Base-by-base conservation (phyloP, 2,329 filamentous ascomycete genomes). In the Apiospora arundinis region DNA sequence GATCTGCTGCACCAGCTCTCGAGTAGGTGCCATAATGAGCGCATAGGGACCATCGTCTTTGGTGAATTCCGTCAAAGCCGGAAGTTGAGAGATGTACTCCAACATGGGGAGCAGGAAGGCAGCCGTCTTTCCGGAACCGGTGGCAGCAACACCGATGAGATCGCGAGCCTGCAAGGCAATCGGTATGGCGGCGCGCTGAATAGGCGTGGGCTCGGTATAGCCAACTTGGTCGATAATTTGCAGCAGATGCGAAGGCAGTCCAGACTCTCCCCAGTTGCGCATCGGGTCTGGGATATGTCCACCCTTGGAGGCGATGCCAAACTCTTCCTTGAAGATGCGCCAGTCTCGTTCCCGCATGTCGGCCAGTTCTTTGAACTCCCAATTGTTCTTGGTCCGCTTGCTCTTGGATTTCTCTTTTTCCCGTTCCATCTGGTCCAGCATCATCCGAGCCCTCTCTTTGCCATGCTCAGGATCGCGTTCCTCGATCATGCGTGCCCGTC, bases 321-420 rank as follows among this genome's bases (percentile, higher is more conserved):
- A 98, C 82, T 99, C 95, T 82, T 98, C 96, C 83, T 98, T 99
- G 90, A 99, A 98, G 77, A 99, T 98, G 80, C 96, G 93, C 96
- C 96, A 99, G 82, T 99, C 96, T 80, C 96, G 89, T 83, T 98
- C 95, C 74, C 94, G 93, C 96, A 99, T 99, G 77, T 97, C 93
- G 18, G 93, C 91, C 74, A 98, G 85, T 73, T 88, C 89, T 90
- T 99, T 99, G 80, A 98, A 94, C 70, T 93, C 95, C 96, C 96
- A 99, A 82, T 97, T 95, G 81, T 95, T 95, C 77, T 97, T 95
- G 71, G 97, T 87, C 45, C 92, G 92, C 74, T 92, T 94, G 73
- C 92, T 89, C 73, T 88, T 86, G 14, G 91, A 90, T 74, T 93
- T 90, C 78, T 97, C 92, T 77, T 91, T 92, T 42, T 92, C 90